These are phyloP conservation scores for Alectoria sarmentosa DNA, from an alignment of 495 filamentous ascomycete species.

Conservation along the genomic window DNA sequence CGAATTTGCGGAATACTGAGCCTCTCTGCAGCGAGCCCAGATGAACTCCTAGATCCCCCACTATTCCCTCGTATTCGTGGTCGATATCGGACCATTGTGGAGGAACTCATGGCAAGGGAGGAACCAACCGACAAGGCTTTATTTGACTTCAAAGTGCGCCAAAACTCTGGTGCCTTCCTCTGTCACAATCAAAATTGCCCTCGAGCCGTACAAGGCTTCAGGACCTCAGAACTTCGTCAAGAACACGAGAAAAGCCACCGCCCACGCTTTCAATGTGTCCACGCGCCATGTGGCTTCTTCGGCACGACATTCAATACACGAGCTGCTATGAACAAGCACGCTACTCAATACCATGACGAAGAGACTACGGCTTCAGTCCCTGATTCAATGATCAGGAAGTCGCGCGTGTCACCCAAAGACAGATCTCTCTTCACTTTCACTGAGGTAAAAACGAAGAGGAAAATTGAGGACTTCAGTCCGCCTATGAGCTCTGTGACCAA, in stretches of 20 bases:
- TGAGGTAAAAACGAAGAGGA: not conserved
- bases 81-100: constrained; percentile 11
- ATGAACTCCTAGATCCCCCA: not conserved
- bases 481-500: too few relatives aligned
- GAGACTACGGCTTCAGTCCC: not conserved
- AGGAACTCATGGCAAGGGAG: constrained; percentile 3
- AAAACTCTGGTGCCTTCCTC: constrained; percentile 9
- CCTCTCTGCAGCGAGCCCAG: not conserved
- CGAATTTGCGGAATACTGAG: not conserved
- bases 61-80: constrained; percentile 8
- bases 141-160: not conserved
- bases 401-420: too few relatives aligned
- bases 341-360: constrained; percentile 9
- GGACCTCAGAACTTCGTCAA: constrained; percentile 8
- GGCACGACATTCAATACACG: constrained; percentile 6
- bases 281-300: constrained; percentile 13
- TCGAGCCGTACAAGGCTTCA: constrained; percentile 12
- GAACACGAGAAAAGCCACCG: constrained; percentile 18
- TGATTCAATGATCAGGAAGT: too few relatives aligned
- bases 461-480: not conserved
- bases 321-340: constrained; percentile 10
- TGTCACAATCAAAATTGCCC: constrained; percentile 13
- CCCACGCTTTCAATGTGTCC: constrained; percentile 13
- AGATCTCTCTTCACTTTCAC: not conserved
- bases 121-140: not conserved